A percentile compares a stretch with the other conserved stretches of the same genome.
phyloP scores from a whole-genome alignment of 148 eudicot genomes.

The Heliamphora exappendiculata region DNA sequence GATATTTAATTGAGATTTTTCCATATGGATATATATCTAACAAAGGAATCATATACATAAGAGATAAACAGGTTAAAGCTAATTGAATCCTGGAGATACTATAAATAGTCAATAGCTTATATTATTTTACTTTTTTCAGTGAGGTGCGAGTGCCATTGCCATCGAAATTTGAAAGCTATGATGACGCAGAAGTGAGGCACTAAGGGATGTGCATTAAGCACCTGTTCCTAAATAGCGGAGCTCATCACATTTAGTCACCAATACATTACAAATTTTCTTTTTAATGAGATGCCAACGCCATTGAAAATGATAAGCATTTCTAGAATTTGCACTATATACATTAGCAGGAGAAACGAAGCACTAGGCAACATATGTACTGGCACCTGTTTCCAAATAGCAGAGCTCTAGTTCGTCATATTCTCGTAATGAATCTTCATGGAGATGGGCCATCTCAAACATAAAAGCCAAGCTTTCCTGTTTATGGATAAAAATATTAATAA shows the following conservation, averaged over 20 bases:
- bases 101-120: neutral
- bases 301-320: neutral
- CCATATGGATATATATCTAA: neutral
- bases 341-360: neutral
- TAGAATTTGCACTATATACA: neutral
- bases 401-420: slow-evolving; percentile 96
- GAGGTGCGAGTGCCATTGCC: neutral
- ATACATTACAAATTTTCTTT: neutral
- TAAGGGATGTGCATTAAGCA: slow-evolving; percentile 17
- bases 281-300: neutral
- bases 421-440: slow-evolving; percentile 90
- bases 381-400: slow-evolving; percentile 95
- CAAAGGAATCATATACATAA: neutral
- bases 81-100: neutral
- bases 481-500: slow-evolving; percentile 8
- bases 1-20: neutral
- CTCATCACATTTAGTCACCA: slow-evolving; percentile 41
- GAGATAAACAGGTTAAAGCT: neutral
- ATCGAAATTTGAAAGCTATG: neutral
- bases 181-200: neutral
- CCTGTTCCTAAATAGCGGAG: slow-evolving; percentile 91
- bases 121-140: neutral
- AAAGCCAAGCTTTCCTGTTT: slow-evolving; percentile 94
- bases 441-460: slow-evolving; percentile 97
- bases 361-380: slow-evolving; percentile 5